Percentiles rank a stretch among this genome's conserved stretches.
Conservation (phyloP, 2,329 filamentous ascomycete genomes). For the Dothiorella sarmentorum region DNA sequence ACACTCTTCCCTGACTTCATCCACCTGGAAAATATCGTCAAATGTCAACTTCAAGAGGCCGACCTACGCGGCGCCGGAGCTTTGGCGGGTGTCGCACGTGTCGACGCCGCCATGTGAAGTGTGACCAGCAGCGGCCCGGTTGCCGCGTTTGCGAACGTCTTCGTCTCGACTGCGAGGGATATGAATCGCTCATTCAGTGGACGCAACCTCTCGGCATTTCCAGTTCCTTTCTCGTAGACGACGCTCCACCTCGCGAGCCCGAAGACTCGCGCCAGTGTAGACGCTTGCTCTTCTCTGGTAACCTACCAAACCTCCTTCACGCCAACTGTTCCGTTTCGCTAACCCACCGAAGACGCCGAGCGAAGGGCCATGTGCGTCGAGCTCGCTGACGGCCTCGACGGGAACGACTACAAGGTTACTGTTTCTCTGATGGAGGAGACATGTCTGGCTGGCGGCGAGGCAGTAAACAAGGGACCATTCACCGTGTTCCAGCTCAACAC, state of each 20-base stretch:
- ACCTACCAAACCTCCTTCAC: too few species aligned
- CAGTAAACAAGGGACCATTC: background rate
- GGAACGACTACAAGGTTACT: background rate
- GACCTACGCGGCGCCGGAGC: background rate
- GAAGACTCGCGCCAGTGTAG: background rate
- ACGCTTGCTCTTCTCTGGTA: background rate
- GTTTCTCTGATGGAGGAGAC: background rate
- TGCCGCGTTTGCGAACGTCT: constrained; percentile 1
- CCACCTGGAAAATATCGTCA: background rate
- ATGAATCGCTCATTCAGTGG: constrained; percentile 1
- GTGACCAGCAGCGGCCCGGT: background rate
- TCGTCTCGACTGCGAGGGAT: constrained; percentile 1
- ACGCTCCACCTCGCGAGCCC: background rate
- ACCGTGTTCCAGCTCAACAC: background rate
- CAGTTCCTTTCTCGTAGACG: background rate
- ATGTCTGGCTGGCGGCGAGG: background rate
- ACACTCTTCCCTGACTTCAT: too few species aligned
- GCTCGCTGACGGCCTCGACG: background rate
- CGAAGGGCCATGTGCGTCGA: constrained; percentile 1
- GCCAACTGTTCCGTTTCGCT: background rate
- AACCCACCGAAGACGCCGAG: background rate
- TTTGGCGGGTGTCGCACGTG: constrained; percentile 3
- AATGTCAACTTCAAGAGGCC: background rate
- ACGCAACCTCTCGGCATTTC: background rate
- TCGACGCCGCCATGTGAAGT: constrained; percentile 5